Base-by-base conservation (phyloP, 2,329 filamentous ascomycete genomes). In the Aspergillus sp. region DNA sequence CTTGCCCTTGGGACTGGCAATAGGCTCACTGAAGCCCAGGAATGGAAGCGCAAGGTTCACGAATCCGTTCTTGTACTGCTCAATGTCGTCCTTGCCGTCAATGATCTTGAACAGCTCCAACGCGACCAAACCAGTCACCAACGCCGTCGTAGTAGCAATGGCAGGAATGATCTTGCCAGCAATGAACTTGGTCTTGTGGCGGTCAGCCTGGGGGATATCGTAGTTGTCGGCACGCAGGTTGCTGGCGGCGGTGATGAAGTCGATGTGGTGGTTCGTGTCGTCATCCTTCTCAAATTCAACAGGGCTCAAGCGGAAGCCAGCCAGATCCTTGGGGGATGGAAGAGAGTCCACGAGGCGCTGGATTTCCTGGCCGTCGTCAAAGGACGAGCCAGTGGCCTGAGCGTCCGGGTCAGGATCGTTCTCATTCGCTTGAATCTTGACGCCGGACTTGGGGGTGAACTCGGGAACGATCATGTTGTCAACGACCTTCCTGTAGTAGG, bases 231-330 rank as follows among this genome's bases (percentile, higher is more conserved):
- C 95, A 62, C 96, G 91, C 62, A 99, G 83, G 76, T 99, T 99
- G 82, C 93, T 97, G 66, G 93, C 93, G 1, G 93, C 92, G 7
- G 95, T 96, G 79, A 99, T 98, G 82, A 99, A 99, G 78, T 98
- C 95, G 71, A 99, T 99, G 82, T 99, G 95, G 78, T 95, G 87
- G 78, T 99, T 99, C 54, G 90, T 91, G 77, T 99, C 96, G 71
- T 99, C 95, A 67, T 99, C 95, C 84, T 99, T 99, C 80, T 99
- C 92, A 71, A 99, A 99, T 70, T 98, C 95, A 5, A 98, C 95
- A 3, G 94, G 91, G 59, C 88, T 87, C 55, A 99, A 82, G 79
- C 93, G 93, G 84, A 96, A 96, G 36, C 92, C 92, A 25, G 91
- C 89, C 53, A 99, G 81, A 43, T 88, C 87, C 74, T 90, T 93